These are phyloP conservation scores for Pseudocercospora musae DNA, from an alignment of 2,329 filamentous ascomycete genomes.

Conservation along the genomic window DNA sequence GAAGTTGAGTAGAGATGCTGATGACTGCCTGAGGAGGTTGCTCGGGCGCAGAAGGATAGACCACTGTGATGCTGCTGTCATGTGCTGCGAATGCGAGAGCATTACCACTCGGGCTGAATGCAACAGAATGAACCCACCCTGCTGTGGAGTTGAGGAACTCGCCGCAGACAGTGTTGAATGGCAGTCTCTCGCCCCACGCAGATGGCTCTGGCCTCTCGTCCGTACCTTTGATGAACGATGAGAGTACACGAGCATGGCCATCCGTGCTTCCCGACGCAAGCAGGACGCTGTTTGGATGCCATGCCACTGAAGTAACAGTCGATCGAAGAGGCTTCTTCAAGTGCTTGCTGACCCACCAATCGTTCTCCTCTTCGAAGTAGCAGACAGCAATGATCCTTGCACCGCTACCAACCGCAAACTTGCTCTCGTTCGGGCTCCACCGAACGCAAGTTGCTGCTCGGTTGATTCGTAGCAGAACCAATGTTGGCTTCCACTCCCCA, in stretches of 20 bases:
- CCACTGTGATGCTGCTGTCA: slow-evolving; percentile 93
- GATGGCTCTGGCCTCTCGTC: slow-evolving; percentile 81
- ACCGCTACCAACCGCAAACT: slow-evolving; percentile 95
- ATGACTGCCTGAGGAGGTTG: slow-evolving; percentile 88
- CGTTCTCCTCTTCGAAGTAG: slow-evolving; percentile 98
- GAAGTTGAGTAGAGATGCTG: slow-evolving; percentile 80
- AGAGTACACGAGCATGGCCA: slow-evolving; percentile 91
- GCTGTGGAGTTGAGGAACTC: slow-evolving; percentile 95
- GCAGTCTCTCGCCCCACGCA: slow-evolving; percentile 90
- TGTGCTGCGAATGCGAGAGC: slow-evolving; percentile 93
- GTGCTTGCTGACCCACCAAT: slow-evolving; percentile 99
- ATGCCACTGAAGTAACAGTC: slow-evolving; percentile 89
- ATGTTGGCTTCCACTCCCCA: slow-evolving; percentile 93
- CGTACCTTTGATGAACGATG: slow-evolving; percentile 91
- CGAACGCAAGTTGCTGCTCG: slow-evolving; percentile 93
- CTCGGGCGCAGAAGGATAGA: slow-evolving; percentile 88
- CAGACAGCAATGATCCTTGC: slow-evolving; percentile 94
- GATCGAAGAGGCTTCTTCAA: slow-evolving; percentile 98
- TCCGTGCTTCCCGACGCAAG: slow-evolving; percentile 95
- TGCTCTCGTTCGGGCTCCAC: slow-evolving; percentile 94
- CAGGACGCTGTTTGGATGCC: slow-evolving; percentile 97
- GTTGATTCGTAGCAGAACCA: slow-evolving; percentile 95
- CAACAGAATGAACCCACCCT: slow-evolving; percentile 91
- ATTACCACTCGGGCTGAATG: slow-evolving; percentile 88
- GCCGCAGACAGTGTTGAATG: slow-evolving; percentile 97